Evolutionary conservation across 805 yeast species (phyloP), one percentile per base, ranked within the genome.

Genomic region (Babjeviella inositovora): DNA sequence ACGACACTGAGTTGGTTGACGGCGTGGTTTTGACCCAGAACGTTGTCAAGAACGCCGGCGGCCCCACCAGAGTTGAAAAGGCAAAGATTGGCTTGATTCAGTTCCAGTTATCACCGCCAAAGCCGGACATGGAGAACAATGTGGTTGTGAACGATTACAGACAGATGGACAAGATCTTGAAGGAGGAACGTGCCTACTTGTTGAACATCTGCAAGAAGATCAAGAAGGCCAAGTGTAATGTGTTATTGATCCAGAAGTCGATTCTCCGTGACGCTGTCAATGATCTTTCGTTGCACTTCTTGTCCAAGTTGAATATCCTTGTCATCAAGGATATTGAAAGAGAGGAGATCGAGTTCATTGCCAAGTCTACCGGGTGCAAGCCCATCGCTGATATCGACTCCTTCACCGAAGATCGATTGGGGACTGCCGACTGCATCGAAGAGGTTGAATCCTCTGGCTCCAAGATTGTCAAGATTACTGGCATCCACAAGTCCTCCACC

Each of bases 91-190:
- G 79, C 14, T 65, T 79, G 42, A 68, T 79, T 41, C 99, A 84
- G 58, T 90, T 80, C 59, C 98, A 80, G 60, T 65, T 84, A 32
- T 81, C 94, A 11, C 95, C 96, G 13, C 96, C 96, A 34, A 84
- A 84, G 46, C 96, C 96, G 11, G 96, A 84, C 44, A 76, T 92
- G 76, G 98, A 90, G 56, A 90, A 90, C 50, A 87, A 85, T 45
- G 87, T 90, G 23, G 93, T 90, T 28, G 97, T 90, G 26, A 90
- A 80, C 44, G 99, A 90, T 50, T 90, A 90, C 58, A 70, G 98
- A 52, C 98, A 90, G 53, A 90, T 90, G 99, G 99, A 90, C 53
- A 90, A 87, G 57, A 90, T 90, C 37, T 62, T 90, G 45, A 90
- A 92, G 45, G 99, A 90, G 54, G 98, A 90, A 61, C 74, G 99